A percentile compares a stretch with the other conserved stretches of the same genome.
phyloP scores from a whole-genome alignment of 257 asterid genomes.

The Plantago major region DNA sequence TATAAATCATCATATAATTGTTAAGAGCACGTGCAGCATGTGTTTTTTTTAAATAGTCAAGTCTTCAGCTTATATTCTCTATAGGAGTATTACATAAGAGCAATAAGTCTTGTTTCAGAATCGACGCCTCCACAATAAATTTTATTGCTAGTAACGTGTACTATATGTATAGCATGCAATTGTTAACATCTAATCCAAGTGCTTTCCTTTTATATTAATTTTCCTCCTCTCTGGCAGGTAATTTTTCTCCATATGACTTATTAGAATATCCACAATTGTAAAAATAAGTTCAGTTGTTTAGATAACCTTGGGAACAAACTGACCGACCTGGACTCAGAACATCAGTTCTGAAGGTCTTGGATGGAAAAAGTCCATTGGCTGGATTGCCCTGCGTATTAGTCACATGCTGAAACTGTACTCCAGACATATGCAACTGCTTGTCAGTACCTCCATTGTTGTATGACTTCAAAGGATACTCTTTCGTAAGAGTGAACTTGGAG shows the following conservation, averaged over 20 bases:
- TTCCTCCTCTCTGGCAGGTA: background rate
- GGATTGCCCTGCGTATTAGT: constrained; percentile 35
- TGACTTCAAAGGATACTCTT: constrained; percentile 35
- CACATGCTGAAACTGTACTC: constrained; percentile 39
- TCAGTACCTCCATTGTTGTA: constrained; percentile 31
- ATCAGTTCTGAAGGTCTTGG: constrained; percentile 42
- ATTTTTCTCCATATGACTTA: background rate
- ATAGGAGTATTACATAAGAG: too few relatives aligned
- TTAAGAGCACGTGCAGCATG: too few relatives aligned
- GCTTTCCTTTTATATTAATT: background rate
- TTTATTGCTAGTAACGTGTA: background rate
- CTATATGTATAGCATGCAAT: background rate
- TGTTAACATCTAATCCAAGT: background rate
- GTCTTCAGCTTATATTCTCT: too few relatives aligned
- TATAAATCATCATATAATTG: too few relatives aligned
- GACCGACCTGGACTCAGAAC: constrained; percentile 54
- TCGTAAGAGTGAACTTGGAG: constrained; percentile 63
- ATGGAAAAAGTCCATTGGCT: constrained; percentile 36
- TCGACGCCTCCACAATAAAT: background rate
- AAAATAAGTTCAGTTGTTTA: background rate
- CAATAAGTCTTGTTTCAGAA: too few relatives aligned
- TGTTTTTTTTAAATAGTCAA: too few relatives aligned
- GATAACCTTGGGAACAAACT: constrained; percentile 11
- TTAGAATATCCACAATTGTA: constrained; percentile 6
- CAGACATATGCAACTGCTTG: constrained; percentile 36